Conservation (phyloP, 2,329 filamentous ascomycete species). For the Ceratocystis cacaofunesta region DNA sequence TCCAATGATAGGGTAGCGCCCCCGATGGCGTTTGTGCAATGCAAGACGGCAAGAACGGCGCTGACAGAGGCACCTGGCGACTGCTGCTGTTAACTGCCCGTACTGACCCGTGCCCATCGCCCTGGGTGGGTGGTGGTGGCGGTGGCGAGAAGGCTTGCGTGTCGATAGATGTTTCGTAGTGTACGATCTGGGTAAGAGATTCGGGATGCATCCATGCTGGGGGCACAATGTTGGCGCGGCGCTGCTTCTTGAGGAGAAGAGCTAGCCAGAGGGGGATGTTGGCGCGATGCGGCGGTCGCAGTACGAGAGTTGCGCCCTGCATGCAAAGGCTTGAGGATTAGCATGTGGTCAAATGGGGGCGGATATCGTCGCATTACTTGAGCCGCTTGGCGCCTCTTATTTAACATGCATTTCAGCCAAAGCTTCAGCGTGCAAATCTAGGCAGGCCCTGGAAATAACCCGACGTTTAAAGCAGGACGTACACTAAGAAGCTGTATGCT, state of each 20-base stretch:
- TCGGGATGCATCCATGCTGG: slow-evolving; percentile 75
- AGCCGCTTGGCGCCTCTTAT: neutral
- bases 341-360: too few species aligned
- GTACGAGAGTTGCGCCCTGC: slow-evolving; percentile 61
- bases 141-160: slow-evolving; percentile 62
- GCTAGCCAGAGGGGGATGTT: slow-evolving; percentile 86
- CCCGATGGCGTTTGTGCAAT: slow-evolving; percentile 53
- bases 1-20: slow-evolving; percentile 84
- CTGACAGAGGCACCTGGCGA: slow-evolving; percentile 31
- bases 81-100: slow-evolving; percentile 26
- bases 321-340: neutral
- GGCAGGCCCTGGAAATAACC: too few species aligned
- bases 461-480: slow-evolving; percentile 29
- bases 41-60: slow-evolving; percentile 67
- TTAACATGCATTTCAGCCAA: too few species aligned
- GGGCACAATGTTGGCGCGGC: slow-evolving; percentile 80
- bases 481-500: slow-evolving; percentile 74
- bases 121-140: slow-evolving; percentile 37
- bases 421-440: too few species aligned
- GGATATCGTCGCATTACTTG: too few species aligned
- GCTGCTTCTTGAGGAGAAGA: slow-evolving; percentile 83
- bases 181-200: slow-evolving; percentile 62
- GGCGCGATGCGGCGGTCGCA: slow-evolving; percentile 68
- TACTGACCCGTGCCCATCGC: slow-evolving; percentile 35
- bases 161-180: slow-evolving; percentile 61